phyloP scores from a whole-genome alignment of 768 basidiomycete genomes.

The Sporobolomyces phaffii region DNA sequence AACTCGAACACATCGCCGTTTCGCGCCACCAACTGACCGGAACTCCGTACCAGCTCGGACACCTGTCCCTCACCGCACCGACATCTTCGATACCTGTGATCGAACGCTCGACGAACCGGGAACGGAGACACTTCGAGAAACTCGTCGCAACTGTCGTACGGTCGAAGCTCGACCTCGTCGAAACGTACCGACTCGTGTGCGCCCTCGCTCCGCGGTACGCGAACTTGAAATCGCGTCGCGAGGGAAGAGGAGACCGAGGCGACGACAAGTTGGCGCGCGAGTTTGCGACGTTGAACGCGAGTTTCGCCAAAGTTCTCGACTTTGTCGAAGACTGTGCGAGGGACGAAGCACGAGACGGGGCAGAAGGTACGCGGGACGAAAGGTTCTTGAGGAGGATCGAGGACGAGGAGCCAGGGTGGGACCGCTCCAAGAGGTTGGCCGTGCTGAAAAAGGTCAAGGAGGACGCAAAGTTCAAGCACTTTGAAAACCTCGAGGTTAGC shows the following conservation, averaged over 20 bases:
- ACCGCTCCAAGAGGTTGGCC: neutral
- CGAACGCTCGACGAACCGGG: neutral
- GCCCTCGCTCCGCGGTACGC: neutral
- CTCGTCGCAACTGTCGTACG: neutral
- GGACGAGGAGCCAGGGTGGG: constrained; percentile 9
- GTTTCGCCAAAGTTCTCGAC: constrained; percentile 13
- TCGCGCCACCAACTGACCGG: constrained; percentile 11
- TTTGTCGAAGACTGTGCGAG: constrained; percentile 20
- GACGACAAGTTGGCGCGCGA: neutral
- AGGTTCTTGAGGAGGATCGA: neutral
- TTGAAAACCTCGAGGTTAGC: constrained; percentile 4
- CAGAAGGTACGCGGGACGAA: neutral
- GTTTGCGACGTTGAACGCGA: neutral
- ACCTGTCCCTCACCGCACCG: neutral
- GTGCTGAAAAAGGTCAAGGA: constrained; percentile 1
- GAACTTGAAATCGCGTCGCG: neutral
- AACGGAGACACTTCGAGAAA: neutral
- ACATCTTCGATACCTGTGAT: no score
- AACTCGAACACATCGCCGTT: neutral
- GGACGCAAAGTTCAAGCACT: neutral
- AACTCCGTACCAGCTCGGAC: neutral
- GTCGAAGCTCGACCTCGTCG: neutral
- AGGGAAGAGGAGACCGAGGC: neutral
- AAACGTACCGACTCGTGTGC: neutral
- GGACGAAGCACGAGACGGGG: neutral